Percentiles rank a stretch among this genome's conserved stretches.
Evolutionary conservation across 2,329 filamentous ascomycete species (phyloP).

Genomic region (Pseudocercospora fuligena): DNA sequence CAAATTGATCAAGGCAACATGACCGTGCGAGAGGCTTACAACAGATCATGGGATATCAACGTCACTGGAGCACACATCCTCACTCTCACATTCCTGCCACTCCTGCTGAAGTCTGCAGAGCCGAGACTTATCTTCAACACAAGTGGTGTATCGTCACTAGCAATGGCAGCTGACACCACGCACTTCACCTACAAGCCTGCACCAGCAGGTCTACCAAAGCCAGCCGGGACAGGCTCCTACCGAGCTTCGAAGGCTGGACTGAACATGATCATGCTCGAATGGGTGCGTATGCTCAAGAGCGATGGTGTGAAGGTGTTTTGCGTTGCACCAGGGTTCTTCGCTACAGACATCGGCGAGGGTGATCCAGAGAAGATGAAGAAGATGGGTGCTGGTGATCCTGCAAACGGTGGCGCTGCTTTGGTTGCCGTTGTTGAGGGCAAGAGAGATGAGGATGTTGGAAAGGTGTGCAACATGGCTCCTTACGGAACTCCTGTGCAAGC

Average conservation of each 20-base stretch:
- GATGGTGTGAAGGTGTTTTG: slow-evolving; percentile 7
- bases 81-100: slow-evolving; percentile 48
- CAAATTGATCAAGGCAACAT: slow-evolving; percentile 32
- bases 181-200: background rate
- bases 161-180: background rate
- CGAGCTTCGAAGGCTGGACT: slow-evolving; percentile 1
- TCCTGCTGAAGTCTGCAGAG: slow-evolving; percentile 53
- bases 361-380: slow-evolving; percentile 3
- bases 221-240: background rate
- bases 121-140: slow-evolving; percentile 54
- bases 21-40: slow-evolving; percentile 38
- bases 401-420: background rate
- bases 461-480: slow-evolving; percentile 8
- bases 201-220: slow-evolving; percentile 2
- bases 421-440: slow-evolving; percentile 4
- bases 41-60: slow-evolving; percentile 48
- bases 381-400: slow-evolving; percentile 4
- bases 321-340: slow-evolving; percentile 3
- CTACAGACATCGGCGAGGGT: slow-evolving; percentile 3
- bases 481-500: background rate
- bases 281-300: slow-evolving; percentile 4
- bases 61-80: slow-evolving; percentile 49
- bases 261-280: slow-evolving; percentile 4
- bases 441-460: background rate
- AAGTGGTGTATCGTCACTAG: slow-evolving; percentile 1